These are phyloP conservation scores for Suillus lakei DNA, from an alignment of 768 basidiomycete genomes.

Conservation along the genomic window DNA sequence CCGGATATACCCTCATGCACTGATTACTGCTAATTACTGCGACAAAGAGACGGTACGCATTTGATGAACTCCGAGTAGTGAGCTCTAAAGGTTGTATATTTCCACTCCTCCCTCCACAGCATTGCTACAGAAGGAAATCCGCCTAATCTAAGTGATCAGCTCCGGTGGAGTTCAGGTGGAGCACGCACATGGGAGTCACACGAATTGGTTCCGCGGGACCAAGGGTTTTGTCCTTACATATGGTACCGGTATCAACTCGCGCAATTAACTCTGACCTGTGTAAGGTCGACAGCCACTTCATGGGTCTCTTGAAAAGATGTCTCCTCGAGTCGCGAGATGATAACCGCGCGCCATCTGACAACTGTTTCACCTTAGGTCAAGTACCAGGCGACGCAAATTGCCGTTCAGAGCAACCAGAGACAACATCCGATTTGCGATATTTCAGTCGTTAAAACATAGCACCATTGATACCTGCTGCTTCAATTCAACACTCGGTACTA, in stretches of 20 bases:
- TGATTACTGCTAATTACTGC: too few species aligned
- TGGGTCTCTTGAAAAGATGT: slow-evolving; percentile 19
- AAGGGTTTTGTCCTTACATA: too few species aligned
- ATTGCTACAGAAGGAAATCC: too few species aligned
- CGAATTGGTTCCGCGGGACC: too few species aligned
- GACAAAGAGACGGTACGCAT: too few species aligned
- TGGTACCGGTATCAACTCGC: slow-evolving; percentile 39
- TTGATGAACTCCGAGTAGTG: too few species aligned
- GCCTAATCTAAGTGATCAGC: too few species aligned
- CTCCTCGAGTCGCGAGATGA: slow-evolving; percentile 25
- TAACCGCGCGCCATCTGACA: slow-evolving; percentile 37
- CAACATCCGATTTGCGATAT: slow-evolving; percentile 37
- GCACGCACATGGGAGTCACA: too few species aligned
- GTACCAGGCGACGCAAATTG: slow-evolving; percentile 41
- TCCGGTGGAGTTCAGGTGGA: too few species aligned
- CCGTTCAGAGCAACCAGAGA: slow-evolving; percentile 46
- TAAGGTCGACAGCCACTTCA: slow-evolving; percentile 15
- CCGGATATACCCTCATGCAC: too few species aligned
- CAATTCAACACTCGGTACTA: slow-evolving; percentile 32
- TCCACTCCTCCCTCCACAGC: too few species aligned
- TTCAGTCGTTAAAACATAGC: slow-evolving; percentile 44
- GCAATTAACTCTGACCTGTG: slow-evolving; percentile 16
- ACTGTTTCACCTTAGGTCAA: slow-evolving; percentile 39
- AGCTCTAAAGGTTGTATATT: too few species aligned
- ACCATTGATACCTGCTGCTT: slow-evolving; percentile 45